phyloP scores from a whole-genome alignment of 257 asterid species.

The Craterostigma plantagineum region DNA sequence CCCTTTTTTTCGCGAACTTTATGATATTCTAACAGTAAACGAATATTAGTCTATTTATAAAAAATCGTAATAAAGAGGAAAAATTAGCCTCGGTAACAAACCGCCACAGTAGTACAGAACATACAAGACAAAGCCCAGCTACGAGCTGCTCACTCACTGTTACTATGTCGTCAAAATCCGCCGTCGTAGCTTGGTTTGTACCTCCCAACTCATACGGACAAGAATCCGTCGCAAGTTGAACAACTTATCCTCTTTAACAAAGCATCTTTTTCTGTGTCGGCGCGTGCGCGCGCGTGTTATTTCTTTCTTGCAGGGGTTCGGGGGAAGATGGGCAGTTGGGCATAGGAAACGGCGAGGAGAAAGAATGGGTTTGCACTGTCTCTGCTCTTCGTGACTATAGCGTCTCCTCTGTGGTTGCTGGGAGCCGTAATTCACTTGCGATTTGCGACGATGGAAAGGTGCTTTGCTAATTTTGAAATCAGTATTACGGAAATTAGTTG shows the following conservation, averaged over 20 bases:
- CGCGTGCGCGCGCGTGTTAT: background rate
- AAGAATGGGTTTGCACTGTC: constrained; percentile 63
- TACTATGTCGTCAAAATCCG: constrained; percentile 42
- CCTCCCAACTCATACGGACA: constrained; percentile 1
- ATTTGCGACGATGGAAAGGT: constrained; percentile 94
- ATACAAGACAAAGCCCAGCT: too few species aligned
- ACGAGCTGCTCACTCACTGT: too few species aligned
- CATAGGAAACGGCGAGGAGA: constrained; percentile 68
- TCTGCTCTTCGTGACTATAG: constrained; percentile 33
- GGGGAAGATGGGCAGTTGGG: constrained; percentile 99
- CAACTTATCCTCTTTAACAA: constrained; percentile 4
- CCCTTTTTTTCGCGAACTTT: too few species aligned
- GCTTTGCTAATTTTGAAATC: constrained; percentile 5
- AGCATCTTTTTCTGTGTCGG: constrained; percentile 1
- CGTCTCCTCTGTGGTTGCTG: constrained; percentile 68
- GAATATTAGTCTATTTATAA: too few species aligned
- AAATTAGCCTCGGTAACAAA: too few species aligned
- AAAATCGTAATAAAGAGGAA: too few species aligned
- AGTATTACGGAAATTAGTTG: background rate
- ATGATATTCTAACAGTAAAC: too few species aligned
- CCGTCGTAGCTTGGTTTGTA: constrained; percentile 68
- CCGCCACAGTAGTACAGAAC: too few species aligned
- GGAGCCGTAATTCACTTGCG: constrained; percentile 94
- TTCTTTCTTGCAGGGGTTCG: constrained; percentile 54
- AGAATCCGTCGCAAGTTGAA: background rate